Conservation (phyloP, 2,329 filamentous ascomycete species). For the Botryotinia globosa region DNA sequence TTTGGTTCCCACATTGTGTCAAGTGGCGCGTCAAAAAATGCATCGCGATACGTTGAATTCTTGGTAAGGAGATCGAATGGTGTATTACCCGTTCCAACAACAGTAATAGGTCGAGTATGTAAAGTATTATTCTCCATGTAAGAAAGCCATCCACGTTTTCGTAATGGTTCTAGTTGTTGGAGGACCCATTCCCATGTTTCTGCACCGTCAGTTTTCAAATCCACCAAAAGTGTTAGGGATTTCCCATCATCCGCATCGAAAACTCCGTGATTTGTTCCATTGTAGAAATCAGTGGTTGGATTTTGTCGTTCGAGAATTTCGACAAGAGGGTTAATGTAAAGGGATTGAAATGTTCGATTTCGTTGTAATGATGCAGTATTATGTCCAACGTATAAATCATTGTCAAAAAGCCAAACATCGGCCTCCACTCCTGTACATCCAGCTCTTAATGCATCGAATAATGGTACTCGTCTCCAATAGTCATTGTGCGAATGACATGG, state of each 20-base stretch:
- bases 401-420: conserved; percentile 62
- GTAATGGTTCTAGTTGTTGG: conserved; percentile 56
- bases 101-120: conserved; percentile 57
- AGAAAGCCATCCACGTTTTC: conserved; percentile 56
- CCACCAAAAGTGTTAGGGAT: conserved; percentile 62
- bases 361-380: conserved; percentile 51
- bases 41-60: conserved; percentile 55
- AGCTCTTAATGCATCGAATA: conserved; percentile 59
- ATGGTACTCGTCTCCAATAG: conserved; percentile 62
- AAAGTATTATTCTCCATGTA: conserved; percentile 51
- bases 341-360: conserved; percentile 56
- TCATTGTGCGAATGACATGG: conserved; percentile 68
- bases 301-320: conserved; percentile 55
- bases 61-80: conserved; percentile 54
- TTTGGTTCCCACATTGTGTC: conserved; percentile 42
- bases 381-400: conserved; percentile 63
- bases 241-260: conserved; percentile 53
- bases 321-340: conserved; percentile 65
- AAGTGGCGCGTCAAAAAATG: conserved; percentile 66
- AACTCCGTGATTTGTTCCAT: conserved; percentile 51
- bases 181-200: conserved; percentile 53
- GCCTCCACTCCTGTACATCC: conserved; percentile 65
- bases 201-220: conserved; percentile 61
- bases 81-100: conserved; percentile 66
- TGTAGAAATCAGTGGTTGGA: conserved; percentile 46